Evolutionary conservation across 495 filamentous ascomycete genomes (phyloP).

Genomic region (Neurospora pannonica): DNA sequence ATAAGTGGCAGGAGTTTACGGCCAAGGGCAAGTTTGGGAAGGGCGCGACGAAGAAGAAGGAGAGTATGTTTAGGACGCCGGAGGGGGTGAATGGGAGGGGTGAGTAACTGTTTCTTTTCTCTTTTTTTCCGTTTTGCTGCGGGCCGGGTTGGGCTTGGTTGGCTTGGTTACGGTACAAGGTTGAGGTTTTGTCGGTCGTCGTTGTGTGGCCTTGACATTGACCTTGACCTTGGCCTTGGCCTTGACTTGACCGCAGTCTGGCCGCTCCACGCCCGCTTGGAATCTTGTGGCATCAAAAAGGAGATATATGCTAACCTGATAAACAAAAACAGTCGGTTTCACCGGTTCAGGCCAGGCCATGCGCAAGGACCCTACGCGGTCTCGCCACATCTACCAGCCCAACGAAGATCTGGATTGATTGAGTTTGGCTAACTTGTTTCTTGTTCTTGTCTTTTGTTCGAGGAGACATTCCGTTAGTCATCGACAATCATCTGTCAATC

Average conservation of each 20-base stretch:
- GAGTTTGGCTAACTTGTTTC: slow-evolving; percentile 7
- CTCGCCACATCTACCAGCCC: slow-evolving; percentile 78
- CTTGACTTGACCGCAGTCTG: no score
- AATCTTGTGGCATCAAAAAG: no score
- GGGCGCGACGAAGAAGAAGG: slow-evolving; percentile 63
- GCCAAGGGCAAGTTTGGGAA: slow-evolving; percentile 49
- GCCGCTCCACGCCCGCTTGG: no score
- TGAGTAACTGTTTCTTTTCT: slow-evolving; percentile 25
- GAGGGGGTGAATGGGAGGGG: slow-evolving; percentile 80
- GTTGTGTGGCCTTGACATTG: no score
- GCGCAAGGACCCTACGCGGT: slow-evolving; percentile 80
- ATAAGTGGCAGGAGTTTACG: slow-evolving; percentile 88
- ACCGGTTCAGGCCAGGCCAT: slow-evolving; percentile 90
- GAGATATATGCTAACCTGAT: no score
- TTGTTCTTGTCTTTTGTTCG: neutral
- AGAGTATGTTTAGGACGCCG: slow-evolving; percentile 94
- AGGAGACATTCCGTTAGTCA: neutral
- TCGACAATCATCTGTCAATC: neutral
- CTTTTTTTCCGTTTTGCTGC: no score
- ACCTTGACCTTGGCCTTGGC: no score
- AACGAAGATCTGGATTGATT: slow-evolving; percentile 60
- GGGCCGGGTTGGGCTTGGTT: no score
- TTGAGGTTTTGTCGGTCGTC: no score
- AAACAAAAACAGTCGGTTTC: slow-evolving; percentile 67
- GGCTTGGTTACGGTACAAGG: no score